These are phyloP conservation scores for Calophaca sinica DNA, from an alignment of 306 rosid genomes.

Conservation along the genomic window DNA sequence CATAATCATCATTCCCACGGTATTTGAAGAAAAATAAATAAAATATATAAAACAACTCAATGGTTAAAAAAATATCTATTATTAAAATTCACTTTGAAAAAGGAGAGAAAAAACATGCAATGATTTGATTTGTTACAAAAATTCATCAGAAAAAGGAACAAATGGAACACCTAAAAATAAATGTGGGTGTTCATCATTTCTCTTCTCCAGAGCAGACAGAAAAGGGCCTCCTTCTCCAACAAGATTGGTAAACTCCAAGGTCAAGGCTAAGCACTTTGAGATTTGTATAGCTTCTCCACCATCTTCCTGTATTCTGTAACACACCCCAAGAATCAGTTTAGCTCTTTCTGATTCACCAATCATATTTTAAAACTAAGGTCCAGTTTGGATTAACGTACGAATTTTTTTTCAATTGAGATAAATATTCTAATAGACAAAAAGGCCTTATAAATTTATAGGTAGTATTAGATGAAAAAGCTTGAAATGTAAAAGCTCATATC, in stretches of 20 bases:
- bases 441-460: no score
- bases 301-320: conserved; percentile 84
- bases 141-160: background rate
- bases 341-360: background rate
- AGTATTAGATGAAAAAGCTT: background rate
- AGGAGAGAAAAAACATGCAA: background rate
- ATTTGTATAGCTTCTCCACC: conserved; percentile 94
- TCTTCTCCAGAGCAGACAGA: conserved; percentile 38
- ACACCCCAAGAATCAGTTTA: conserved; percentile 1
- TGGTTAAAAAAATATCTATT: background rate
- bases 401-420: no score
- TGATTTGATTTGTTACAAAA: background rate
- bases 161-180: conserved; percentile 33
- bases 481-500: background rate
- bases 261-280: conserved; percentile 56
- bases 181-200: conserved; percentile 31
- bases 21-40: no score
- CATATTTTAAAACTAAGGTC: no score
- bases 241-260: conserved; percentile 12
- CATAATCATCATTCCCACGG: no score
- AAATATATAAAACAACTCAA: background rate
- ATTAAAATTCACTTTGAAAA: background rate
- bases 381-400: no score
- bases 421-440: no score
- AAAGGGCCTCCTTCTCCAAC: conserved; percentile 5